Evolutionary conservation across 495 filamentous ascomycete species (phyloP), one percentile per base, ranked within the genome.

Genomic region (Podospora didyma): DNA sequence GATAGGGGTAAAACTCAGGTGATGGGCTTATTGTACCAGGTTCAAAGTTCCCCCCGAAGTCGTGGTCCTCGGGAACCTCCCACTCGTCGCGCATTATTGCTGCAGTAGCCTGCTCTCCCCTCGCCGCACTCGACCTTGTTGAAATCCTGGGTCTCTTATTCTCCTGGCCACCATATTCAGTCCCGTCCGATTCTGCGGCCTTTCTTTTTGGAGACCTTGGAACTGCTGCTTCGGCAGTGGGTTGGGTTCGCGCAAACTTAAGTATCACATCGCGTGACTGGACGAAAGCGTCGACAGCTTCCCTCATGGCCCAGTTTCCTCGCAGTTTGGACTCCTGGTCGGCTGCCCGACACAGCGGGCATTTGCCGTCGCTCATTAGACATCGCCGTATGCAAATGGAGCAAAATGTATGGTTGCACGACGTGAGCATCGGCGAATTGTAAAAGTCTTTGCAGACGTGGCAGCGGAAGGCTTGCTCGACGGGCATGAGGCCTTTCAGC

Each of bases 391-490:
- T 97, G 70, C 94, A 99, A 26, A 93, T 70, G 16, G 92, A 96
- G 78, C 94, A 99, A 68, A 99, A 99, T 0, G 94, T 97, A 69
- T 99, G 94, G 42, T 83, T 88, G 78, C 94, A 99, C 0, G 87
- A 87, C 1, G 94, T 99, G 52, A 97, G 86, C 78, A 99, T 92
- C 1, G 94, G 94, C 21, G 89, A 92, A 57, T 83, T 81, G 75
- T 88, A 97, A 72, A 97, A 95, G 69, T 99, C 94, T 72, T 97
- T 97, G 81, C 94, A 99, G 55, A 99, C 87, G 64, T 97, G 88
- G 71, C 94, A 99, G 60, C 92, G 89, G 16, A 99, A 80, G 16
- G 89, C 83, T 41, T 89, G 83, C 64, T 99, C 94, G 53, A 99
- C 81, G 6, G 86, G 77, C 48, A 84, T 77, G 54, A 98, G 80